Conservation (phyloP, 345 rosid species). For the Eucalyptus lansdowneana region DNA sequence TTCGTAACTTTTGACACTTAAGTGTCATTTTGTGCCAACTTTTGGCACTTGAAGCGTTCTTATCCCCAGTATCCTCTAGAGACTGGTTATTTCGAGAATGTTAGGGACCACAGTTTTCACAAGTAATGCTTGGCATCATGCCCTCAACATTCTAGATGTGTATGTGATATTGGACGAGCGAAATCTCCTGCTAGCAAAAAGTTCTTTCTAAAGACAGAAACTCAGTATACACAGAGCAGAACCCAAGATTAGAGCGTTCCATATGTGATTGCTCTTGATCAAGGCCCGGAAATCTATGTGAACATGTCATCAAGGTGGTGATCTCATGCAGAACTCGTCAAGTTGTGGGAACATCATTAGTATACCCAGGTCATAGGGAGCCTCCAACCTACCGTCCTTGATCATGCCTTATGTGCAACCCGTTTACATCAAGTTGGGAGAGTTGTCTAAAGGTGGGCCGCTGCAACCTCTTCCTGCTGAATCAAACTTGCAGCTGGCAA, state of each 20-base stretch:
- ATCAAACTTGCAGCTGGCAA: no score
- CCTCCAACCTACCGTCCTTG: slow-evolving; percentile 37
- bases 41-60: no score
- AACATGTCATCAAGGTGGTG: slow-evolving; percentile 34
- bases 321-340: slow-evolving; percentile 21
- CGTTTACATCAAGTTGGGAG: slow-evolving; percentile 9
- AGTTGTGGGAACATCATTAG: slow-evolving; percentile 24
- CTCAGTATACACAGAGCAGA: slow-evolving; percentile 16
- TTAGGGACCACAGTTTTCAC: slow-evolving; percentile 19
- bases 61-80: slow-evolving; percentile 19
- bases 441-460: no score
- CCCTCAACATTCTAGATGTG: slow-evolving; percentile 21
- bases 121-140: slow-evolving; percentile 29
- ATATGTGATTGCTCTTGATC: slow-evolving; percentile 29
- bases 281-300: slow-evolving; percentile 30
- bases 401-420: slow-evolving; percentile 19
- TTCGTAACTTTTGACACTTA: no score
- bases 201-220: slow-evolving; percentile 25
- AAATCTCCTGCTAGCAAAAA: slow-evolving; percentile 30
- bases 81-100: slow-evolving; percentile 17
- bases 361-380: slow-evolving; percentile 24
- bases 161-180: slow-evolving; percentile 33
- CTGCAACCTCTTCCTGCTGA: no score
- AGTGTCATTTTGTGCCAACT: no score
- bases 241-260: slow-evolving; percentile 36